Percentiles rank a stretch among this genome's conserved stretches.
Conservation (phyloP, 768 basidiomycete species). For the Amanita polypyramis region DNA sequence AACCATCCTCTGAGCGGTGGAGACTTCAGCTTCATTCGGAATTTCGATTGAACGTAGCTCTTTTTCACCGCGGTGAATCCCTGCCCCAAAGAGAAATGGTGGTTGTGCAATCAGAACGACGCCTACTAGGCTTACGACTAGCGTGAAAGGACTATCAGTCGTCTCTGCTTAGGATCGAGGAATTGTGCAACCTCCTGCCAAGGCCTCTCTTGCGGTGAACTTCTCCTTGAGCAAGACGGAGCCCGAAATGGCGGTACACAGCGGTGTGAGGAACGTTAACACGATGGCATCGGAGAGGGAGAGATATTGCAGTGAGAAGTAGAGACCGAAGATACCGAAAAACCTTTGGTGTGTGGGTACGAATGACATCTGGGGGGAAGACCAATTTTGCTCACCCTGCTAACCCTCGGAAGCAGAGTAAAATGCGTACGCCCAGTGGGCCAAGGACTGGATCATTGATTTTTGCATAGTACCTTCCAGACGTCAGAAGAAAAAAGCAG, state of each 20-base stretch:
- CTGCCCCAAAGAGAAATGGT: conserved; percentile 51
- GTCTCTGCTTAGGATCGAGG: background rate
- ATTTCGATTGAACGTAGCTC: background rate
- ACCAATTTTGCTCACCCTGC: conserved; percentile 33
- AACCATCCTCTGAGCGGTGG: conserved; percentile 33
- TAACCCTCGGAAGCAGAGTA: conserved; percentile 50
- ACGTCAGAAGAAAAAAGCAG: background rate
- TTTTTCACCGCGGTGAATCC: background rate
- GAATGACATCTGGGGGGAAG: background rate
- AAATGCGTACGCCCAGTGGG: conserved; percentile 52
- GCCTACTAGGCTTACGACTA: conserved; percentile 60
- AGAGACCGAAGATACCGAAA: conserved; percentile 58
- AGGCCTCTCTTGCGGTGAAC: conserved; percentile 41
- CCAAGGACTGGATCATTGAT: conserved; percentile 52
- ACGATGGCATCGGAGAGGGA: conserved; percentile 72
- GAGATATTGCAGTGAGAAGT: conserved; percentile 63
- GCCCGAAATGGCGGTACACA: conserved; percentile 51
- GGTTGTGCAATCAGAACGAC: conserved; percentile 80
- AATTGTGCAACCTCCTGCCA: conserved; percentile 31
- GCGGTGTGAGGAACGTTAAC: conserved; percentile 64
- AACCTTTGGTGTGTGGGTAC: conserved; percentile 33
- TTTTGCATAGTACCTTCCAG: conserved; percentile 27
- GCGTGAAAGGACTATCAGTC: background rate
- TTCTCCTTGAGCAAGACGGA: conserved; percentile 52
- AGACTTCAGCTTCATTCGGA: conserved; percentile 14